phyloP scores from a whole-genome alignment of 2,329 filamentous ascomycete genomes.

The Colletotrichum magnum region DNA sequence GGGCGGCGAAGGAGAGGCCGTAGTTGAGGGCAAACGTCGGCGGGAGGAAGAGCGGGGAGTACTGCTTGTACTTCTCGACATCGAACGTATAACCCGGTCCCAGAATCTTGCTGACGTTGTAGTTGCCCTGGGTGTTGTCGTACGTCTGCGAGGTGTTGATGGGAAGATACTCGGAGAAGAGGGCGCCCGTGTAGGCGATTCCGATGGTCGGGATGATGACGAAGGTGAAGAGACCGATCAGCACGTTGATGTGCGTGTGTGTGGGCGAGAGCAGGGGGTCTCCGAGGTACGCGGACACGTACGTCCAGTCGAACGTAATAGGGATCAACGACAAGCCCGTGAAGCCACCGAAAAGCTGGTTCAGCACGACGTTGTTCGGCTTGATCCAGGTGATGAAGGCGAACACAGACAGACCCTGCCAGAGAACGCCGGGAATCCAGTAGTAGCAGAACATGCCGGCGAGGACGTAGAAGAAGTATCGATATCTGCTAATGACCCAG shows the following conservation, averaged over 20 bases:
- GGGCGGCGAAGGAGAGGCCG: slow-evolving; percentile 61
- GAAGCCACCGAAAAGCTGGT: slow-evolving; percentile 72
- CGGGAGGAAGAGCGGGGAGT: slow-evolving; percentile 52
- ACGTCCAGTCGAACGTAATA: slow-evolving; percentile 69
- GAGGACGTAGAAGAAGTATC: slow-evolving; percentile 56
- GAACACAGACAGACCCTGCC: slow-evolving; percentile 63
- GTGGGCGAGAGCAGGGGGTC: slow-evolving; percentile 47
- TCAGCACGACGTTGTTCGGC: slow-evolving; percentile 70
- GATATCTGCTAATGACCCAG: slow-evolving; percentile 54
- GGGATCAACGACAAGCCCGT: slow-evolving; percentile 73
- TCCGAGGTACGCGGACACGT: slow-evolving; percentile 57
- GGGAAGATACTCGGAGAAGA: slow-evolving; percentile 68
- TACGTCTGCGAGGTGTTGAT: slow-evolving; percentile 68
- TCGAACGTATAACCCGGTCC: slow-evolving; percentile 69
- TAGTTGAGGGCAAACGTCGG: slow-evolving; percentile 64
- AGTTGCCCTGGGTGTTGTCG: slow-evolving; percentile 68
- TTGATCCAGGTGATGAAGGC: slow-evolving; percentile 74
- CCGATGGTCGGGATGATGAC: slow-evolving; percentile 53
- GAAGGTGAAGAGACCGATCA: slow-evolving; percentile 28
- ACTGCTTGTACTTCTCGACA: slow-evolving; percentile 69
- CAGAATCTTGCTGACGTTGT: slow-evolving; percentile 67
- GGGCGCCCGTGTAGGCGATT: slow-evolving; percentile 60
- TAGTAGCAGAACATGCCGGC: slow-evolving; percentile 64
- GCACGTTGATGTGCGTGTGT: slow-evolving; percentile 32
- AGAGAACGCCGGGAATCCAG: slow-evolving; percentile 66